Evolutionary conservation across 768 basidiomycete genomes (phyloP).

Genomic region (Mycena indigotica): DNA sequence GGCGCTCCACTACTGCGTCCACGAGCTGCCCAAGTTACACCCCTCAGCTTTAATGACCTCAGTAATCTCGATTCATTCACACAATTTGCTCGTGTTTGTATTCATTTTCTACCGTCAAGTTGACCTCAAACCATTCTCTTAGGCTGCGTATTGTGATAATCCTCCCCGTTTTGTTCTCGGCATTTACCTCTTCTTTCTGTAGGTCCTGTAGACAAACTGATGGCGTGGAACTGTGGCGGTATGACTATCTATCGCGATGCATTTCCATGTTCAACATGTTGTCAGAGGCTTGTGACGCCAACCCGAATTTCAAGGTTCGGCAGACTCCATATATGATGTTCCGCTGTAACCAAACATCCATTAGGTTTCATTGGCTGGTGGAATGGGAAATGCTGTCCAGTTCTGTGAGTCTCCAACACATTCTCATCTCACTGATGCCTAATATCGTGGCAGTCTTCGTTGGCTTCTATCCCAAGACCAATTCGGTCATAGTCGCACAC

Average conservation of each 20-base stretch:
- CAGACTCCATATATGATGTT: background rate
- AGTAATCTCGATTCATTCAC: constrained; percentile 26
- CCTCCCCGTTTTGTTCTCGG: background rate
- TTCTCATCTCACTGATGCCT: background rate
- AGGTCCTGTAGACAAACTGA: constrained; percentile 27
- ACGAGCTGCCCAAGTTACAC: background rate
- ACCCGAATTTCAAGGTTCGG: constrained; percentile 30
- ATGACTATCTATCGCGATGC: constrained; percentile 6
- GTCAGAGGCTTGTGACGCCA: constrained; percentile 35
- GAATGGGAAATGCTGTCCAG: constrained; percentile 35
- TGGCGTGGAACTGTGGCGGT: constrained; percentile 36
- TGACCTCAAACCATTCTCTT: background rate
- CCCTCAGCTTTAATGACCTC: constrained; percentile 3
- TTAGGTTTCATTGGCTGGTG: constrained; percentile 30
- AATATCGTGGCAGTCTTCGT: constrained; percentile 31
- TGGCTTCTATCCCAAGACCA: constrained; percentile 48
- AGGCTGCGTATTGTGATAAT: constrained; percentile 33
- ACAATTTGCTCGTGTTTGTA: constrained; percentile 32
- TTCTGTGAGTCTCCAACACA: constrained; percentile 29
- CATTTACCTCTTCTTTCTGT: background rate
- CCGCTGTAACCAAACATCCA: background rate
- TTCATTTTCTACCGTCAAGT: background rate
- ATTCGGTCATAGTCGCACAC: constrained; percentile 51
- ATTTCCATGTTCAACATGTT: background rate
- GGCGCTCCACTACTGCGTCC: constrained; percentile 7